Evolutionary conservation across 202 grass and related monocot genomes (phyloP), one percentile per base, ranked within the genome.

Genomic region (Thinopyrum obtusiflorum): DNA sequence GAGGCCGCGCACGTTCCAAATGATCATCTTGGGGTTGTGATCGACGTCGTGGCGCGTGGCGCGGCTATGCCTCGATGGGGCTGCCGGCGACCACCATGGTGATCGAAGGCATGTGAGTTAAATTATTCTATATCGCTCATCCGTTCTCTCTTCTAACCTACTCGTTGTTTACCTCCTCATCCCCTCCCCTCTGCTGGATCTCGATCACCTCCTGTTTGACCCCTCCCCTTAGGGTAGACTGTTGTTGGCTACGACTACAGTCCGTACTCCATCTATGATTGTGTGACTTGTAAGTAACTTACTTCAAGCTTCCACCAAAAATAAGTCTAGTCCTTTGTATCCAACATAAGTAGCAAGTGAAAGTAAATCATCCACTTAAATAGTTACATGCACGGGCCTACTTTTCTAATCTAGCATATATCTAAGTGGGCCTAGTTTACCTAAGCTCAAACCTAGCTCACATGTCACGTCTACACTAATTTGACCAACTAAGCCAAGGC

Each of bases 361-460:
- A 55, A 33, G 44, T 14, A n/a, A 15, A 55, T 33, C 20, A 68
- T 68, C 44, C 28, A 35, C 42, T 68, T 68, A 53, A 5, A 47
- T 80, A 64, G 5, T 70, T 24, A 40, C 39, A 78, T 42, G 32
- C 21, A 84, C 7, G 65, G 63, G 63, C 70, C 13, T 33, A 68
- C 42, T n/a, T 57, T 57, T 57, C 18, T 57, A n/a, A 57, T 57
- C 53, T 8, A n/a, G 53, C 7, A 57, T 20, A 67, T 60, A 44
- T 13, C 26, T 86, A 61, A 61, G 20, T 80, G 73, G 23, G 23
- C 40, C 24, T 46, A 65, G 77, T 55, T 39, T 39, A 74, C 59
- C 10, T 75, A 86, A 73, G 14, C 39, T 75, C 68, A 81, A 37
- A 75, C 70, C 46, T 77, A 77, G 25, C n/a, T 81, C 76, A 70